phyloP scores from a whole-genome alignment of 495 filamentous ascomycete genomes.

The Neurospora sp. region DNA sequence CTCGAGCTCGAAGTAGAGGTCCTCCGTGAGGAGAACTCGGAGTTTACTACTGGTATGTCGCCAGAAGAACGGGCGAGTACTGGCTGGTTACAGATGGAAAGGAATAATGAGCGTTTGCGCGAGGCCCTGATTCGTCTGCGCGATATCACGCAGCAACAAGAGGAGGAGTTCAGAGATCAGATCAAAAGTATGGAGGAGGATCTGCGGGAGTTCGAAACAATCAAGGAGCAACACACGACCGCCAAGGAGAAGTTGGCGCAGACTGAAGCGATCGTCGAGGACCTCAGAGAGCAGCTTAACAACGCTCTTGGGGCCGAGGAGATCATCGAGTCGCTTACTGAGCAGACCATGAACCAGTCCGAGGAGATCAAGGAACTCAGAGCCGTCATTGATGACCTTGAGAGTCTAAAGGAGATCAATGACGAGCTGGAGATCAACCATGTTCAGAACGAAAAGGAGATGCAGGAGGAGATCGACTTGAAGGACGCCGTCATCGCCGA shows the following conservation, averaged over 20 bases:
- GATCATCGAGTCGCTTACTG: conserved; percentile 85
- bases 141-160: conserved; percentile 78
- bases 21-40: conserved; percentile 75
- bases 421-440: conserved; percentile 93
- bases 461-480: conserved; percentile 86
- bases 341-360: conserved; percentile 69
- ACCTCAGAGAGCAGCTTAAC: conserved; percentile 85
- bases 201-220: conserved; percentile 54
- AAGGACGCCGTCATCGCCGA: conserved; percentile 69
- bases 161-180: conserved; percentile 65
- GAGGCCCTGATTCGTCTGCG: conserved; percentile 76
- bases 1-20: conserved; percentile 81
- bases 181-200: conserved; percentile 75
- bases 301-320: conserved; percentile 78
- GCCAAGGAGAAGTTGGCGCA: conserved; percentile 62
- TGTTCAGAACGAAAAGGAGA: conserved; percentile 82
- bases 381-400: conserved; percentile 71
- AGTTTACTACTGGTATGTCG: conserved; percentile 72
- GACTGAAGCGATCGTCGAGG: conserved; percentile 68
- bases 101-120: conserved; percentile 76
- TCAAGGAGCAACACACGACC: conserved; percentile 62
- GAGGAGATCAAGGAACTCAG: conserved; percentile 78
- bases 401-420: conserved; percentile 78
- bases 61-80: conserved; percentile 79
- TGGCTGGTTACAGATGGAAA: conserved; percentile 86